Evolutionary conservation across 768 basidiomycete genomes (phyloP).

Genomic region (Tricholoma saponaceum): DNA sequence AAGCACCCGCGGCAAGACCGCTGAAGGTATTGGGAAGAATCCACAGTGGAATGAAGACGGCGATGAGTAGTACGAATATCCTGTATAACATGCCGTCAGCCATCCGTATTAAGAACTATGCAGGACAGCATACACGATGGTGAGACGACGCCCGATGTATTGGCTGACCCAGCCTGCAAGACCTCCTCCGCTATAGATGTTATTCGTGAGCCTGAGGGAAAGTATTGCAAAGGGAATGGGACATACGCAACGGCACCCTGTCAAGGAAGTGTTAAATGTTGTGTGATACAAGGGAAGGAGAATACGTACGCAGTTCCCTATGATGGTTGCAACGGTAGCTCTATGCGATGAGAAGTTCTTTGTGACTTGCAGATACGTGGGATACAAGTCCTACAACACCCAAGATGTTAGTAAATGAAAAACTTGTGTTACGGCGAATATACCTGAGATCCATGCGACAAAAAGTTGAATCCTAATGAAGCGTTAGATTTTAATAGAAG

Average conservation of each 20-base stretch:
- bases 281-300: not conserved
- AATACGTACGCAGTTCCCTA: conserved; percentile 43
- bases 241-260: conserved; percentile 11
- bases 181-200: conserved; percentile 6
- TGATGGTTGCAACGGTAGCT: conserved; percentile 61
- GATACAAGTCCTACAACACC: conserved; percentile 46
- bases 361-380: conserved; percentile 50
- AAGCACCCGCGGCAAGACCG: conserved; percentile 74
- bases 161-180: conserved; percentile 13
- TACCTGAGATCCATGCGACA: conserved; percentile 47
- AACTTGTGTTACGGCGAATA: not conserved
- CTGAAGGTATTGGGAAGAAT: conserved; percentile 68
- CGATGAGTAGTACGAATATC: conserved; percentile 49
- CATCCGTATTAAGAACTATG: not conserved
- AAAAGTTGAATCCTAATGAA: conserved; percentile 45
- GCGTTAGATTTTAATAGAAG: not conserved
- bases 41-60: conserved; percentile 72
- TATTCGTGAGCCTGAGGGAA: not conserved
- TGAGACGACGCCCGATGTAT: conserved; percentile 8
- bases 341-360: conserved; percentile 46
- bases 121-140: conserved; percentile 3
- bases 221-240: not conserved
- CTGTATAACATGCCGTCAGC: conserved; percentile 22
- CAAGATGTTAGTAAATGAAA: not conserved
- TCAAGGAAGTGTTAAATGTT: not conserved